Evolutionary conservation across 495 filamentous ascomycete species (phyloP).

Genomic region (Darksidea phi): DNA sequence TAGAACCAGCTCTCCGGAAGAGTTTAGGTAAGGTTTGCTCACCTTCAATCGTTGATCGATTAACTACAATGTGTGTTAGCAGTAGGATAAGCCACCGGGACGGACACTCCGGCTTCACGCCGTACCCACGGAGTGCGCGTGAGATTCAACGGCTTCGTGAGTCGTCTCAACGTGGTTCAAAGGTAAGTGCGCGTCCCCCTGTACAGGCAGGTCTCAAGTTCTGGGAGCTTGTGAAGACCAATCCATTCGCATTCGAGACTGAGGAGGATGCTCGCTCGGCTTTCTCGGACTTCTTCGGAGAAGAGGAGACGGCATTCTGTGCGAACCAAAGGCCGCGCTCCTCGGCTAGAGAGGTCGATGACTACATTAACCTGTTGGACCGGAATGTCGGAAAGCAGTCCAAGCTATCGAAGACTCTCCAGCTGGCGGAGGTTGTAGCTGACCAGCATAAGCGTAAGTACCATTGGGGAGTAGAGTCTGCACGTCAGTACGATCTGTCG

Average conservation of each 20-base stretch:
- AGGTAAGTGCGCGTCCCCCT: no score
- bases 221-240: no score
- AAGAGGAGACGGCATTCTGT: no score
- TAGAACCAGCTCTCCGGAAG: neutral
- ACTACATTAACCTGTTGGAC: neutral
- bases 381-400: neutral
- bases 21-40: neutral
- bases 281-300: no score
- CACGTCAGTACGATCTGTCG: slow-evolving; percentile 5
- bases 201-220: no score
- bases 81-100: no score
- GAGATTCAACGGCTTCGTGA: neutral
- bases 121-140: neutral
- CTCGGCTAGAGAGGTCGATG: neutral
- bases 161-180: no score
- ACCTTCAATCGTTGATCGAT: neutral
- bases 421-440: neutral
- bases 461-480: neutral
- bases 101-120: neutral
- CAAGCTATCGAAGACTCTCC: neutral
- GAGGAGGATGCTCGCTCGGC: no score
- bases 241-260: no score
- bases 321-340: no score
- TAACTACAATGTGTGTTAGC: neutral
- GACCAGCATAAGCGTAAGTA: slow-evolving; percentile 1